Percentiles rank a stretch among this genome's conserved stretches.
These are phyloP conservation scores for Vicia villosa DNA, from an alignment of 306 rosid species.

Conservation along the genomic window DNA sequence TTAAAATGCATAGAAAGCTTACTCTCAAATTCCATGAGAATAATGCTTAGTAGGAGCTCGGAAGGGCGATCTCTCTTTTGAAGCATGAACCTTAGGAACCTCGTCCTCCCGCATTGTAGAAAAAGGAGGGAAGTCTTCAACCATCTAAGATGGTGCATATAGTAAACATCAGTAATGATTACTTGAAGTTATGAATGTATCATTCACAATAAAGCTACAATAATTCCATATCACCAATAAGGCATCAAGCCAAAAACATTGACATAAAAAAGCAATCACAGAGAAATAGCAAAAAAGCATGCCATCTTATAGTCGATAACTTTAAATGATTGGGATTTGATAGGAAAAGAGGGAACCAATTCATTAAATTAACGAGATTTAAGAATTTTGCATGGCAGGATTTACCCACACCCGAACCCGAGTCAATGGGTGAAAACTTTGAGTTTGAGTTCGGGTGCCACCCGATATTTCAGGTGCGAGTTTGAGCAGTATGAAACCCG, in stretches of 20 bases:
- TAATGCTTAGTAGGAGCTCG: conserved; percentile 72
- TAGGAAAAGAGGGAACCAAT: conserved; percentile 15
- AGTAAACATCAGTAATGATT: conserved; percentile 36
- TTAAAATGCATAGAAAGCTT: conserved; percentile 38
- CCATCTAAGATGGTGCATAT: conserved; percentile 61
- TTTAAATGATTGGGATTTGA: no score
- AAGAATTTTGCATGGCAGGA: no score
- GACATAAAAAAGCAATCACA: neutral
- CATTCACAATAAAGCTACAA: conserved; percentile 10
- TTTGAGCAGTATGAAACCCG: no score
- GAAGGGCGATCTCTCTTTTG: conserved; percentile 80
- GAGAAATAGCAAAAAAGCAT: conserved; percentile 16
- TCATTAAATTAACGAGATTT: neutral
- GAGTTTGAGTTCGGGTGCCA: no score
- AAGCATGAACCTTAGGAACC: conserved; percentile 65
- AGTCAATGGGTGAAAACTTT: no score
- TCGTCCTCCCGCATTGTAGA: conserved; percentile 58
- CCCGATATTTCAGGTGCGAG: no score
- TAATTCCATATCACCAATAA: neutral
- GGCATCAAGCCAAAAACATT: no score
- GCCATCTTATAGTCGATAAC: conserved; percentile 13
- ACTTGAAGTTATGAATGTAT: conserved; percentile 25
- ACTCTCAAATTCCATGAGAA: conserved; percentile 82
- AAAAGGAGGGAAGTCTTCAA: conserved; percentile 87
- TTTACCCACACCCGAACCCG: no score